Percentiles rank a stretch among this genome's conserved stretches.
Evolutionary conservation across 441 rosid species (phyloP).

Genomic region (Bocquillonia castaneifolia): DNA sequence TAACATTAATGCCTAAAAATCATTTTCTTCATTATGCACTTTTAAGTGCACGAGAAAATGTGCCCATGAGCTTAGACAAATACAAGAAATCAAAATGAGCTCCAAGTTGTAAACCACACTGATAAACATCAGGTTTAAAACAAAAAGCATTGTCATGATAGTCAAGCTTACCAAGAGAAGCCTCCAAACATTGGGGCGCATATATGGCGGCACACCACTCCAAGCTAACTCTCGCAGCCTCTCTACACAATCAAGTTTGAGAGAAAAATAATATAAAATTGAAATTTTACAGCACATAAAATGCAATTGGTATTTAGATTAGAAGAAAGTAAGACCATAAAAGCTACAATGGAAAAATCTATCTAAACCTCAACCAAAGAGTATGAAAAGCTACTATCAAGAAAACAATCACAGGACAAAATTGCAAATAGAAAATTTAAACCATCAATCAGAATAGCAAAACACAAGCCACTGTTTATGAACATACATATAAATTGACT

Average conservation of each 20-base stretch:
- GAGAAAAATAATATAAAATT: neutral
- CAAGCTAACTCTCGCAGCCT: constrained; percentile 88
- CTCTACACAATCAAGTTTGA: constrained; percentile 44
- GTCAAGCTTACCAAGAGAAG: constrained; percentile 79
- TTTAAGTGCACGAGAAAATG: neutral
- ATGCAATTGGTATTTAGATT: neutral
- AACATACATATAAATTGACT: neutral
- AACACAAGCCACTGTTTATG: neutral
- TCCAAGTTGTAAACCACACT: neutral
- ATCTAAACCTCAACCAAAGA: neutral
- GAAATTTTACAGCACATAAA: neutral
- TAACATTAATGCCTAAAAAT: neutral
- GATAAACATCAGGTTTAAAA: neutral
- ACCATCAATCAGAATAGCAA: neutral
- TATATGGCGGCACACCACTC: constrained; percentile 95
- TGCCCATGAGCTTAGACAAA: neutral
- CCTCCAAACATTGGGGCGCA: constrained; percentile 93
- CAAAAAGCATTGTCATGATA: neutral
- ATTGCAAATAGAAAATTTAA: neutral
- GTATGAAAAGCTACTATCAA: neutral
- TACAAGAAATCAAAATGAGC: constrained; percentile 3
- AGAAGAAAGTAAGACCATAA: neutral
- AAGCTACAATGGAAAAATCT: neutral
- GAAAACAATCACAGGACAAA: neutral
- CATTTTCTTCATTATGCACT: neutral